Base-by-base conservation (phyloP, 352 stramenopile species). In the Phytopythium aichiense region DNA sequence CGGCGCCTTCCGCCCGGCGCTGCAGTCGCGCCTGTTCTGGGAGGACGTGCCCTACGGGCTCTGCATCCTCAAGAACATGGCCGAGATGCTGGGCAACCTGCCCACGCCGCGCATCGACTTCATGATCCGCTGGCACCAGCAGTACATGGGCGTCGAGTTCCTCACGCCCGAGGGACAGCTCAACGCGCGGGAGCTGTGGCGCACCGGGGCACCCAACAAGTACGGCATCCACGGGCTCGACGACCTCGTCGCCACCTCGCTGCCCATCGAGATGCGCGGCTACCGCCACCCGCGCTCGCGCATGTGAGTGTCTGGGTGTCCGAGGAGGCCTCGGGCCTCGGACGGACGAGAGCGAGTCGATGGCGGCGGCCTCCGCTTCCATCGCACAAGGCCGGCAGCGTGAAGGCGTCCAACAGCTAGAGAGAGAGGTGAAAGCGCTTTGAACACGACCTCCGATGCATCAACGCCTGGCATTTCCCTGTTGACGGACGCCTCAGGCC, bases 31-130 rank as follows among this genome's bases (percentile, higher is more conserved):
- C 12, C 71, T 97, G 40, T 97, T 97, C 72, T 97, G 91, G 91
- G 91, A 97, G 56, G 91, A 97, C 65, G 93, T 97, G 49, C 91
- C 91, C 30, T 97, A 94, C 71, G 91, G 91, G 2, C 72, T 97
- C 23, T 96, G 87, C 76, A 97, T 97, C 66, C 76, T 97, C 49
- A 97, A 97, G 73, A 96, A 96, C 74, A 95, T 97, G 76, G 91
- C 89, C 23, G 87, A 96, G 77, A 91, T 96, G 80, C 76, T 95
- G 56, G 91, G 89, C 65, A 97, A 97, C 72, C 96, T 97, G 64
- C 91, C 91, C 12, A 97, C 89, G 52, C 91, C 91, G 15, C 87
- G 87, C 56, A 96, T 97, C 42, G 88, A 97, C 76, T 96, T 97
- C 54, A 95, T 97, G 79, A 97, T 97, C 69, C 84, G 89, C 51